Conservation (phyloP, 768 basidiomycete species). For the Krasilnikovozyma curviuscula region DNA sequence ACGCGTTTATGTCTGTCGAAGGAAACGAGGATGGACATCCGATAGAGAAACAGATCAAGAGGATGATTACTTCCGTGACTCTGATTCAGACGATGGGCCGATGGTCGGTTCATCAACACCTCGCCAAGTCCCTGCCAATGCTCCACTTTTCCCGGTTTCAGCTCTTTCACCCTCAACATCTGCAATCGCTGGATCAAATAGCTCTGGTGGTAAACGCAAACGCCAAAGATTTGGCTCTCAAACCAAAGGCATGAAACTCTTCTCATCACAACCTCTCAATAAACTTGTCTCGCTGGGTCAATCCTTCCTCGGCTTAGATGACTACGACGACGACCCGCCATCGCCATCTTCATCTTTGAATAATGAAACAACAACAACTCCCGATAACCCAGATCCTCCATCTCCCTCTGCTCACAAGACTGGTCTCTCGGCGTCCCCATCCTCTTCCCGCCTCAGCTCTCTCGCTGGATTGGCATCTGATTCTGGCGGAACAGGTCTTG, state of each 20-base stretch:
- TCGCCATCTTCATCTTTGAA: too few species aligned
- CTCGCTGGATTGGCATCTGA: not conserved
- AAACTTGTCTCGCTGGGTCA: slow-evolving; percentile 23
- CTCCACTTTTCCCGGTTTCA: slow-evolving; percentile 13
- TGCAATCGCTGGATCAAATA: not conserved
- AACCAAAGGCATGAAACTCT: not conserved
- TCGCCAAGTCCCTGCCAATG: slow-evolving; percentile 24
- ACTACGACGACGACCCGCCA: too few species aligned
- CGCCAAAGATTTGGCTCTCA: slow-evolving; percentile 1
- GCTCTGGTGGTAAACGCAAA: slow-evolving; percentile 17
- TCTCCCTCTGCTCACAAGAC: slow-evolving; percentile 13
- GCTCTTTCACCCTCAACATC: slow-evolving; percentile 6
- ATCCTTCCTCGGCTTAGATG: too few species aligned
- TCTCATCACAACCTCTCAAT: slow-evolving; percentile 22
- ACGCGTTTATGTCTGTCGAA: slow-evolving; percentile 12
- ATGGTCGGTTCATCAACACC: slow-evolving; percentile 54
- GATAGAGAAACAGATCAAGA: slow-evolving; percentile 73
- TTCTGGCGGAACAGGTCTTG: slow-evolving; percentile 23
- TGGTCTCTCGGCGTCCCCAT: slow-evolving; percentile 21
- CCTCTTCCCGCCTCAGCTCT: slow-evolving; percentile 25
- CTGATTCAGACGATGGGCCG: too few species aligned
- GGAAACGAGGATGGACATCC: slow-evolving; percentile 32
- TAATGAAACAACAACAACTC: too few species aligned
- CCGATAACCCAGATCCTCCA: not conserved
- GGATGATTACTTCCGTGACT: slow-evolving; percentile 81